Base-by-base conservation (phyloP, 371 early-diverging fungal species). In the Mucor racemosus region DNA sequence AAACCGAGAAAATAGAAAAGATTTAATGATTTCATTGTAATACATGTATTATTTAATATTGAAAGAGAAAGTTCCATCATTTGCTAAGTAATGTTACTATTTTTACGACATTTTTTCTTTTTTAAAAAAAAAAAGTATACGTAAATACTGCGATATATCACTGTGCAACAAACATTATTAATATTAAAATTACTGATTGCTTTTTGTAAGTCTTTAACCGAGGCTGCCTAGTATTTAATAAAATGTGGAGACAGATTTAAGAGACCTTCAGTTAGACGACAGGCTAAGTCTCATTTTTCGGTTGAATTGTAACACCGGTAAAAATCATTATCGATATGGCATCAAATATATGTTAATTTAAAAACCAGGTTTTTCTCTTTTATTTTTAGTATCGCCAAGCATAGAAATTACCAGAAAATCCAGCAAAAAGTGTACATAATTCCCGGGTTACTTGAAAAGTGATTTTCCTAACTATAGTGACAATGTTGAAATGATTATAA, bases 11-110 rank as follows among this genome's bases (percentile, higher is more conserved):
- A 38, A 38, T 38, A 38, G 1, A 11, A 38, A 7, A 38, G 7
- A 38, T 38, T 38, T 38, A 11, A 50, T 50, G 50, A 50, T 50
- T 50, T 50, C 26, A 50, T 50, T 50, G 19, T 50, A 0, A 50
- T 19, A 21, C 21, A 50, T 26, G 26, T 26, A 26, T 26, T 26
- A 26, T 50, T 11, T 7, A 26, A 26, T 50, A 10, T 50, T 26
- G 11, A 10, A 3, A 50, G 26, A 26, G 19, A 50, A 19, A 26
- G 21, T 50, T 21, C 19, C 50, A 26, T 38, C 1, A 26, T 26
- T 50, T 50, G 50, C 50, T 50, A 50, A 50, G 50, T 21, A 50
- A 19, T 50, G 21, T 21, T 50, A 4, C 50, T 50, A 50, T 50
- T 50, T 50, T 50, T 50, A 26, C 50, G 8, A n/a, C 19, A 19